These are phyloP conservation scores for Fusarium abutilonis DNA, from an alignment of 2,329 filamentous ascomycete species.

Conservation along the genomic window DNA sequence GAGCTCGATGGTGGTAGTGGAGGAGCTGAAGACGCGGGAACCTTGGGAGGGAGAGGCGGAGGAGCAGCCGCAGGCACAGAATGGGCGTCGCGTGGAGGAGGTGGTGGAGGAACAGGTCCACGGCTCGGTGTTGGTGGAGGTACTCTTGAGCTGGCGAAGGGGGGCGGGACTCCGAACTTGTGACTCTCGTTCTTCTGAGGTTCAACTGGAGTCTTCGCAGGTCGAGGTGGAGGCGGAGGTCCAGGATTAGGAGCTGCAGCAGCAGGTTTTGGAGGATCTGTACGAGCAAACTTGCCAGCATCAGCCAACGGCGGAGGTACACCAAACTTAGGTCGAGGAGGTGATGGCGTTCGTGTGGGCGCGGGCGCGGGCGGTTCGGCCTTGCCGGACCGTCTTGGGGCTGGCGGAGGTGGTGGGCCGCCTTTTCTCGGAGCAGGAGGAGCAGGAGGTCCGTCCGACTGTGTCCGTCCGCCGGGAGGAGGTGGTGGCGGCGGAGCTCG, in stretches of 20 bases:
- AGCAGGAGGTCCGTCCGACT: constrained; percentile 46
- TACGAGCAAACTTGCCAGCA: constrained; percentile 84
- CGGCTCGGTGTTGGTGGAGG: constrained; percentile 81
- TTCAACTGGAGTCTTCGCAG: constrained; percentile 76
- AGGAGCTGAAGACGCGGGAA: constrained; percentile 56
- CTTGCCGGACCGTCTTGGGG: constrained; percentile 68
- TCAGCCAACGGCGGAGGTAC: constrained; percentile 90
- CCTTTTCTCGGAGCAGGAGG: constrained; percentile 42
- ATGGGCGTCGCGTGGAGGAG: constrained; percentile 58
- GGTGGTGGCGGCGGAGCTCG: constrained; percentile 54
- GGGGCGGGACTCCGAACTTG: constrained; percentile 81
- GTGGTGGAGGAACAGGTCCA: constrained; percentile 76
- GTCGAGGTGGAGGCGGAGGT: constrained; percentile 55
- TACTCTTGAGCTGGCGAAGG: constrained; percentile 75
- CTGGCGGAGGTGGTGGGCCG: constrained; percentile 52
- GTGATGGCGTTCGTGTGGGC: constrained; percentile 77
- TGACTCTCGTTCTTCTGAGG: constrained; percentile 58
- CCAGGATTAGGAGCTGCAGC: constrained; percentile 46
- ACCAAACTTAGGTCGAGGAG: constrained; percentile 75
- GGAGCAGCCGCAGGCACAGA: constrained; percentile 49
- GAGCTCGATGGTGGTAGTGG: constrained; percentile 62
- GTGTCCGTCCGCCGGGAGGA: constrained; percentile 46
- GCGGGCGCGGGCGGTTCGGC: constrained; percentile 51
- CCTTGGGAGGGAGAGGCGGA: constrained; percentile 61
- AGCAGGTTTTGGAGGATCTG: constrained; percentile 48